These are phyloP conservation scores for Pyricularia sp. DNA, from an alignment of 2,329 filamentous ascomycete species.

Conservation along the genomic window DNA sequence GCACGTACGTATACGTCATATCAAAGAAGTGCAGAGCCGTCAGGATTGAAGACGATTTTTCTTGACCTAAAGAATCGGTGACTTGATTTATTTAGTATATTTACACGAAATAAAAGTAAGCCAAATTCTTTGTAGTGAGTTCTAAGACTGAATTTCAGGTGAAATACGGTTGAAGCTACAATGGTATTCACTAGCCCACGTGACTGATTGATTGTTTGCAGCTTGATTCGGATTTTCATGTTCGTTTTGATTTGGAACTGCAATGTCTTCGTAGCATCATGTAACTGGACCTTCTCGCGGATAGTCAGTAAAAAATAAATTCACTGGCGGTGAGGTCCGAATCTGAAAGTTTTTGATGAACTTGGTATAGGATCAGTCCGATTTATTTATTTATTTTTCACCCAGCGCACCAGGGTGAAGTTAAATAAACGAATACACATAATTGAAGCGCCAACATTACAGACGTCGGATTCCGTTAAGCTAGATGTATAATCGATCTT, in stretches of 20 bases:
- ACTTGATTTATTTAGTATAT: background rate
- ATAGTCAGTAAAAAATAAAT: background rate
- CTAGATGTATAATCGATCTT: background rate
- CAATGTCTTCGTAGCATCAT: background rate
- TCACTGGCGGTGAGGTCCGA: background rate
- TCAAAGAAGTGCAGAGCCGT: background rate
- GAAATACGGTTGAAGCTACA: background rate
- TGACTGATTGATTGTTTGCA: background rate
- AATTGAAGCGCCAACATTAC: background rate
- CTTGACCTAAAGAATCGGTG: background rate
- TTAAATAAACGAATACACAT: too few relatives aligned
- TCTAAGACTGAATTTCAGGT: background rate
- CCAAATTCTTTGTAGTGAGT: background rate
- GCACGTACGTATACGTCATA: background rate
- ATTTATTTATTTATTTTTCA: too few relatives aligned
- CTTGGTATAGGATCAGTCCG: too few relatives aligned
- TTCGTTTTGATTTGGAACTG: background rate
- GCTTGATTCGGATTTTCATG: too few relatives aligned
- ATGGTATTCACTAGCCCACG: background rate
- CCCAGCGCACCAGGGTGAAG: too few relatives aligned
- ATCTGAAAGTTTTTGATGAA: too few relatives aligned
- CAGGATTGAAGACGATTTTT: background rate
- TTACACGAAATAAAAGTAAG: background rate
- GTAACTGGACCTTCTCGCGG: background rate
- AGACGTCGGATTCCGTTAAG: background rate